Conservation (phyloP, 495 filamentous ascomycete species). For the Aspergillus nanangensis region DNA sequence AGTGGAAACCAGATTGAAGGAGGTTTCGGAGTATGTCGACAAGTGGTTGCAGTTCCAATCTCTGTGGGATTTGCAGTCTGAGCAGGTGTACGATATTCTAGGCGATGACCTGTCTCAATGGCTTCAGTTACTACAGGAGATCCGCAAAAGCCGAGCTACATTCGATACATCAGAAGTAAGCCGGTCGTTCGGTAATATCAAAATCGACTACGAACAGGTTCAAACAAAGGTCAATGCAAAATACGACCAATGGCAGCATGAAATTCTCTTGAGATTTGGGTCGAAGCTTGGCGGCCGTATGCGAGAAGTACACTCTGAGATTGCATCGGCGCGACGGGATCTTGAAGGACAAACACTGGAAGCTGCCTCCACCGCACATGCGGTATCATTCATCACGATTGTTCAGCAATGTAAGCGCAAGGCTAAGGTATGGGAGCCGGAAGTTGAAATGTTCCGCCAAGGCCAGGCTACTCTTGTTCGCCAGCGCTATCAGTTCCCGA, state of each 20-base stretch:
- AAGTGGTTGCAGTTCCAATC: slow-evolving; percentile 99
- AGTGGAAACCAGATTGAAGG: slow-evolving; percentile 71
- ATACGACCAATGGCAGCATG: slow-evolving; percentile 99
- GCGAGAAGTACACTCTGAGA: slow-evolving; percentile 81
- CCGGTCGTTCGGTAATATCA: slow-evolving; percentile 85
- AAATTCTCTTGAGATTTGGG: slow-evolving; percentile 90
- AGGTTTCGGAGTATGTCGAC: slow-evolving; percentile 79
- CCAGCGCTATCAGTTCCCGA: slow-evolving; percentile 87
- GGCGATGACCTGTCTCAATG: slow-evolving; percentile 89
- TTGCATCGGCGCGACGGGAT: slow-evolving; percentile 81
- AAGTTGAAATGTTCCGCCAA: slow-evolving; percentile 91
- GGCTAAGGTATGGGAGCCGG: slow-evolving; percentile 87
- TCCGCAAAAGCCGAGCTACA: slow-evolving; percentile 84
- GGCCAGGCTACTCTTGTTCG: slow-evolving; percentile 86
- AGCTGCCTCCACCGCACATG: slow-evolving; percentile 88
- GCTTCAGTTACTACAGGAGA: slow-evolving; percentile 92
- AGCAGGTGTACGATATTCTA: slow-evolving; percentile 86
- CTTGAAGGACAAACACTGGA: slow-evolving; percentile 87
- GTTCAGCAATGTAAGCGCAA: slow-evolving; percentile 94
- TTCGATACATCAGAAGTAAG: slow-evolving; percentile 95
- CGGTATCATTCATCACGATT: slow-evolving; percentile 95
- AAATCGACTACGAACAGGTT: slow-evolving; percentile 96
- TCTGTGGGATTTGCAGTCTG: slow-evolving; percentile 93
- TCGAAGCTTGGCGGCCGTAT: slow-evolving; percentile 82
- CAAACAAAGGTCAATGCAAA: slow-evolving; percentile 97